These are phyloP conservation scores for Chamaenerion angustifolium DNA, from an alignment of 345 rosid species.

Conservation along the genomic window DNA sequence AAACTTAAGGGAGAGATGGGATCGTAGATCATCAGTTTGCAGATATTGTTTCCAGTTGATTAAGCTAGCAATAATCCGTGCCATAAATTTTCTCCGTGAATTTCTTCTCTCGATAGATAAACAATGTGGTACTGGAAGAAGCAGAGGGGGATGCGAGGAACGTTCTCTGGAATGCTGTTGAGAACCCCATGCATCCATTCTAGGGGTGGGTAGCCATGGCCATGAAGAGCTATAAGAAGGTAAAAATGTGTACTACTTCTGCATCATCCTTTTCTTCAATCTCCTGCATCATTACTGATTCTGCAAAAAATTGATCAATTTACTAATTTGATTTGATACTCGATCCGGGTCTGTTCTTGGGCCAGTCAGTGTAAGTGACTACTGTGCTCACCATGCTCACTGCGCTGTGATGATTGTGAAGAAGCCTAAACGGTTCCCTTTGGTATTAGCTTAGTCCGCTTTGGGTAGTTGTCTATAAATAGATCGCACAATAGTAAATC, in stretches of 20 bases:
- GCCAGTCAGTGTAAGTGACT: conserved; percentile 91
- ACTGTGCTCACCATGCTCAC: conserved; percentile 94
- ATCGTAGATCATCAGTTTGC: not conserved
- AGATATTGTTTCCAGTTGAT: not conserved
- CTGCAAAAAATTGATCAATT: not conserved
- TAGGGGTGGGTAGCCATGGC: conserved; percentile 93
- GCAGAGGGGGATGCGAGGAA: conserved; percentile 90
- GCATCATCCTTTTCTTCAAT: no score
- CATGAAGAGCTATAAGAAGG: conserved; percentile 97
- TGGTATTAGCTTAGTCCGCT: no score
- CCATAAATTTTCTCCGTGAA: not conserved
- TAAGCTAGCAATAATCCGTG: no score
- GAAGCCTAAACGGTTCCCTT: conserved; percentile 91
- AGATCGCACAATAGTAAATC: no score
- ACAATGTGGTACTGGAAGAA: conserved; percentile 33
- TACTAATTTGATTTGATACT: not conserved
- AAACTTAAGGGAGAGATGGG: no score
- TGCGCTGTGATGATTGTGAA: conserved; percentile 91
- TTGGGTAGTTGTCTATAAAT: no score
- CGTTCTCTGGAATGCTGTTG: conserved; percentile 79
- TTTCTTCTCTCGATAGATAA: conserved; percentile 45
- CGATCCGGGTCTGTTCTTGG: conserved; percentile 79
- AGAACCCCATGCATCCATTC: conserved; percentile 71
- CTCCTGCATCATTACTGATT: no score
- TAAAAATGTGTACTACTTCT: conserved; percentile 3